Evolutionary conservation across 1,139 yeast genomes (phyloP), one percentile per base, ranked within the genome.

Genomic region (Pneumocystis sp.): DNA sequence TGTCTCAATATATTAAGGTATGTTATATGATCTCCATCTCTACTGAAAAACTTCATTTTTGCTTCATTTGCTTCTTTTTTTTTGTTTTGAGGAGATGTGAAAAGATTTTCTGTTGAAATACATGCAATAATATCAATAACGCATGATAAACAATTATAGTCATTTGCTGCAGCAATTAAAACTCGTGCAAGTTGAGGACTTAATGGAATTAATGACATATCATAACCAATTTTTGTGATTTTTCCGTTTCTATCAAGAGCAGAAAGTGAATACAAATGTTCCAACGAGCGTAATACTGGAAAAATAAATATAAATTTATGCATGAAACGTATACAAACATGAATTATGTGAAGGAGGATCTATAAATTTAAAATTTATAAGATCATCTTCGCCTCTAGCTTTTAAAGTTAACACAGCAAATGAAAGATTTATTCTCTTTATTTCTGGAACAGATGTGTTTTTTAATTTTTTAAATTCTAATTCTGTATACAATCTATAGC

Each of bases 71-170:
- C 83, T 67, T 87, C 96, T 71, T 93, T 97, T 68, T 98, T 80
- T 67, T 80, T 77, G 67, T 90, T 96, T 2, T 89, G 81, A 5
- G 96, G 96, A 69, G 87, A 89, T 70, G 88, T 73, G 40, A 95
- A 76, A 71, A 95, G 79, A 72, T 91, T 93, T 70, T 93, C 97
- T 3, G 93, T 97, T 4, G 96, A 89, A 56, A 95, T 80, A 76
- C 97, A 91, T 0, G 97, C 85, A 0, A 88, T 95, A 64, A 95
- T 89, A 73, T 93, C 97, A 57, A 93, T 81, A 1, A 89, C 96
- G 1, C 86, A 82, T 63, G 66, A 45, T 12, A 64, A 39, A 34
- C 64, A 65, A 50, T 74, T 63, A 83, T 84, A 67, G 81, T 77
- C 0, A 96, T 96, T 56, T 82, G 81, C 63, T 91, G 79, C 65